Percentiles rank a stretch among this genome's conserved stretches.
phyloP scores from a whole-genome alignment of 495 filamentous ascomycete genomes.

The Margaritispora aquatica region DNA sequence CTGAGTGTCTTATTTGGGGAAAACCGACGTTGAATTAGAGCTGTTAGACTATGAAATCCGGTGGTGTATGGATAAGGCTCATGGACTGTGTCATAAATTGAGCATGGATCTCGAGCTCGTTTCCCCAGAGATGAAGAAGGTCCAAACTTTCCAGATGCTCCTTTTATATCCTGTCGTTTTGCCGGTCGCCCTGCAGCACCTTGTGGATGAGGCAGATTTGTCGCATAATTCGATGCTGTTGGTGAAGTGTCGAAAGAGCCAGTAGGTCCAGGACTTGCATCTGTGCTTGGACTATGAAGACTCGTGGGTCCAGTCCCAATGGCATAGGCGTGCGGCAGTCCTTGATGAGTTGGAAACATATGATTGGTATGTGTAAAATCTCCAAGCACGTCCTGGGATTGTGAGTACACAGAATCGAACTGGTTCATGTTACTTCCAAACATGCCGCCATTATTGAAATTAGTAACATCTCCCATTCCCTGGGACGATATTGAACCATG shows the following conservation, averaged over 20 bases:
- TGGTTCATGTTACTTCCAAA: constrained; percentile 32
- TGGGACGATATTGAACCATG: constrained; percentile 18
- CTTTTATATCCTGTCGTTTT: constrained; percentile 21
- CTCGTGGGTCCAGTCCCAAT: constrained; percentile 60
- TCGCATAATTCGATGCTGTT: constrained; percentile 14
- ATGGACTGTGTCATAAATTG: constrained; percentile 82
- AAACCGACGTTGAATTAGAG: constrained; percentile 75
- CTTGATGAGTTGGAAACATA: constrained; percentile 12
- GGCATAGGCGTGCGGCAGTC: constrained; percentile 59
- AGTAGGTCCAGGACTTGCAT: constrained; percentile 22
- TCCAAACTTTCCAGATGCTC: constrained; percentile 11
- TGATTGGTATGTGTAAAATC: neutral
- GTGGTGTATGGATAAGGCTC: constrained; percentile 85
- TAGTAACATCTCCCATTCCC: constrained; percentile 27
- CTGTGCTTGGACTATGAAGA: constrained; percentile 53
- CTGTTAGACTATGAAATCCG: constrained; percentile 83
- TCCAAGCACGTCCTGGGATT: constrained; percentile 1
- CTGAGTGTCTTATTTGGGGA: constrained; percentile 58
- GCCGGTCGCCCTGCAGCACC: constrained; percentile 9
- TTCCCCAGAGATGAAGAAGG: constrained; percentile 27
- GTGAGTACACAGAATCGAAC: constrained; percentile 19
- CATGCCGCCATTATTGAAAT: constrained; percentile 30
- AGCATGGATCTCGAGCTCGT: constrained; percentile 60
- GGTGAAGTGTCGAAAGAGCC: constrained; percentile 20
- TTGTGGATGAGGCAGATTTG: constrained; percentile 8